These are phyloP conservation scores for Astrephomene gubernaculifera DNA, from an alignment of 139 green algal genomes.

Conservation along the genomic window DNA sequence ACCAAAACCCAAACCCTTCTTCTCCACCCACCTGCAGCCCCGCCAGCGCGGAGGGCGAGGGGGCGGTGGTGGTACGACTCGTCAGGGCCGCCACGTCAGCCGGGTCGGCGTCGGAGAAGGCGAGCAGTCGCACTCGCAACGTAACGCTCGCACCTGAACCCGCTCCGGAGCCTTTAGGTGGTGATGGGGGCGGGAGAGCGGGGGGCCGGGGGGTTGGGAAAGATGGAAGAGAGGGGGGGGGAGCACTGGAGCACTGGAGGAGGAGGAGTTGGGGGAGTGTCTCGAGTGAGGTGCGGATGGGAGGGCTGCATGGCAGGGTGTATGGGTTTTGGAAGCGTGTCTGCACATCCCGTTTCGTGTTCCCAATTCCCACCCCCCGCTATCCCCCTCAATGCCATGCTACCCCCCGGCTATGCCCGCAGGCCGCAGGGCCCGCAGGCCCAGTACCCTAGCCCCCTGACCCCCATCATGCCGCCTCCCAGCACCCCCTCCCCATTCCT, in stretches of 20 bases:
- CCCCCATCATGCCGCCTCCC: too few relatives aligned
- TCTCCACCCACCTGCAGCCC: conserved; percentile 18
- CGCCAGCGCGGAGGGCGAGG: conserved; percentile 29
- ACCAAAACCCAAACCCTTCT: too few relatives aligned
- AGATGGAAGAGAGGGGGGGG: background rate
- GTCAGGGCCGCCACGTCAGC: conserved; percentile 26
- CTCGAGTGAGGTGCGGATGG: too few relatives aligned
- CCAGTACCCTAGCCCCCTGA: too few relatives aligned
- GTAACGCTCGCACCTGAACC: conserved; percentile 27
- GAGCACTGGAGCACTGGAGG: background rate
- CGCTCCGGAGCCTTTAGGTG: background rate
- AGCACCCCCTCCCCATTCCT: too few relatives aligned
- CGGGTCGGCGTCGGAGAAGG: conserved; percentile 20
- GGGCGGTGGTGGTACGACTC: background rate
- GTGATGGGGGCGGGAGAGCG: background rate
- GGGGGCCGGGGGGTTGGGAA: background rate
- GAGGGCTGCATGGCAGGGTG: too few relatives aligned
- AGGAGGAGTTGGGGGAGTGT: background rate
- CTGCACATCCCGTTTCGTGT: too few relatives aligned
- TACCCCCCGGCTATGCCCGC: too few relatives aligned
- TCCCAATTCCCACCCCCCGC: too few relatives aligned
- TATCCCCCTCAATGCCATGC: too few relatives aligned
- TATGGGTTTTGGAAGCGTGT: too few relatives aligned
- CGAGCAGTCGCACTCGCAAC: background rate
- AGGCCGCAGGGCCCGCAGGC: too few relatives aligned